Percentiles rank a stretch among this genome's conserved stretches.
phyloP scores from a whole-genome alignment of 2,329 filamentous ascomycete genomes.

The Westerdykella ornata region DNA sequence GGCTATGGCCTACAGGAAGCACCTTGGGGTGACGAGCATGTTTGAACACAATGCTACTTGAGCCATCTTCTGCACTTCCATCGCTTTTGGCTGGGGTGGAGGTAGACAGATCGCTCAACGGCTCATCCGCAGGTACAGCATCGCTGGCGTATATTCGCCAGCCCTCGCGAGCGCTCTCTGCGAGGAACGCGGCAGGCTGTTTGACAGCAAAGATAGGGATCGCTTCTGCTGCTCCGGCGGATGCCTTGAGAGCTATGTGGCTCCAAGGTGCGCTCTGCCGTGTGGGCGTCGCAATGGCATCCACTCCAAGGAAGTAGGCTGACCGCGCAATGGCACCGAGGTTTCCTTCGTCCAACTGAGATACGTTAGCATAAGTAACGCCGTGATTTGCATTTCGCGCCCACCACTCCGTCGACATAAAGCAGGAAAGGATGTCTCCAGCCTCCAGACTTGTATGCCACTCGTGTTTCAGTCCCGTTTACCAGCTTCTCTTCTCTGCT shows the following conservation, averaged over 20 bases:
- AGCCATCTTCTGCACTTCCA: background rate
- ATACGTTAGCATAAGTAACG: slow-evolving; percentile 18
- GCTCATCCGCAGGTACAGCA: slow-evolving; percentile 15
- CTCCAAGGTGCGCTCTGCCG: slow-evolving; percentile 65
- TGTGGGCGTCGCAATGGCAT: slow-evolving; percentile 71
- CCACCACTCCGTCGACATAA: slow-evolving; percentile 61
- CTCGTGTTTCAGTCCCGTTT: slow-evolving; percentile 58
- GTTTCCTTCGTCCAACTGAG: slow-evolving; percentile 73
- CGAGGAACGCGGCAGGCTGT: slow-evolving; percentile 63
- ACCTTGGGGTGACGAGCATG: slow-evolving; percentile 16
- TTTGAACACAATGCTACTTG: slow-evolving; percentile 20
- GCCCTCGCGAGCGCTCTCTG: slow-evolving; percentile 59
- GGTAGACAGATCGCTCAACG: slow-evolving; percentile 30
- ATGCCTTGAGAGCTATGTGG: slow-evolving; percentile 75
- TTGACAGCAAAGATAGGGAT: slow-evolving; percentile 65
- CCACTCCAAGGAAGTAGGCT: slow-evolving; percentile 83
- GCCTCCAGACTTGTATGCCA: slow-evolving; percentile 41
- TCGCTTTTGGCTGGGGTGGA: no score
- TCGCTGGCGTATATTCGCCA: slow-evolving; percentile 80
- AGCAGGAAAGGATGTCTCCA: slow-evolving; percentile 63
- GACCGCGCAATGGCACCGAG: slow-evolving; percentile 83
- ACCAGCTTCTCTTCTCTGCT: slow-evolving; percentile 65
- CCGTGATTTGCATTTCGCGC: slow-evolving; percentile 3
- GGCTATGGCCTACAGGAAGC: slow-evolving; percentile 18
- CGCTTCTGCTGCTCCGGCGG: slow-evolving; percentile 78